Evolutionary conservation across 345 rosid genomes (phyloP).

Genomic region (Linum trigynum): DNA sequence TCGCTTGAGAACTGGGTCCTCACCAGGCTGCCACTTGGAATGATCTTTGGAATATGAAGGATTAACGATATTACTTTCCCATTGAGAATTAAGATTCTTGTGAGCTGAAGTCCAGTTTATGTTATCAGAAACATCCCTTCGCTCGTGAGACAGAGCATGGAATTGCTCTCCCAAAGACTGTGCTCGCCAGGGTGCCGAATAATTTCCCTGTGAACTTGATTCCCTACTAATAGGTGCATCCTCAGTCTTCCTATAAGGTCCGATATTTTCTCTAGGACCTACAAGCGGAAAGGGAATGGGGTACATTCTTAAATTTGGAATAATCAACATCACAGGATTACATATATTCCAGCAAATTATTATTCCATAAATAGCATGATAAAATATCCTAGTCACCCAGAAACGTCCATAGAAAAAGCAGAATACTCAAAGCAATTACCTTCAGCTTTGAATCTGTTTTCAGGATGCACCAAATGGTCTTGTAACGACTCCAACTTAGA

Average conservation of each 20-base stretch:
- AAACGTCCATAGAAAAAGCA: constrained; percentile 2
- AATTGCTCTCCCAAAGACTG: constrained; percentile 41
- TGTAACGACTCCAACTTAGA: constrained; percentile 21
- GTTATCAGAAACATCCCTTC: constrained; percentile 43
- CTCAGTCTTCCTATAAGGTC: constrained; percentile 35
- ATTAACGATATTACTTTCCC: constrained; percentile 35
- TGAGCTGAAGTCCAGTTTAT: constrained; percentile 38
- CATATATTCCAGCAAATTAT: not conserved
- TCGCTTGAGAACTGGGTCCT: too few species aligned
- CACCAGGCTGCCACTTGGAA: too few species aligned
- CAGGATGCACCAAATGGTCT: constrained; percentile 28
- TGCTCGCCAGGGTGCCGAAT: constrained; percentile 41
- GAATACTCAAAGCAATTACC: constrained; percentile 24
- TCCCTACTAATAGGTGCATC: constrained; percentile 39
- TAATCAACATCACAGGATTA: not conserved
- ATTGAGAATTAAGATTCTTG: constrained; percentile 37
- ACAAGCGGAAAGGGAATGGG: constrained; percentile 19
- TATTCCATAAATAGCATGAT: not conserved
- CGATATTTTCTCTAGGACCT: constrained; percentile 43
- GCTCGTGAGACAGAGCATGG: constrained; percentile 29
- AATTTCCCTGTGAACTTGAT: constrained; percentile 31
- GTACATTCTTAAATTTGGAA: not conserved
- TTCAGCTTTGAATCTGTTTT: constrained; percentile 42
- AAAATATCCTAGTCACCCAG: constrained; percentile 9
- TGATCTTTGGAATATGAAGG: too few species aligned